Conservation (phyloP, 192 early-diverging fungal species). For the Coemansia sp. region DNA sequence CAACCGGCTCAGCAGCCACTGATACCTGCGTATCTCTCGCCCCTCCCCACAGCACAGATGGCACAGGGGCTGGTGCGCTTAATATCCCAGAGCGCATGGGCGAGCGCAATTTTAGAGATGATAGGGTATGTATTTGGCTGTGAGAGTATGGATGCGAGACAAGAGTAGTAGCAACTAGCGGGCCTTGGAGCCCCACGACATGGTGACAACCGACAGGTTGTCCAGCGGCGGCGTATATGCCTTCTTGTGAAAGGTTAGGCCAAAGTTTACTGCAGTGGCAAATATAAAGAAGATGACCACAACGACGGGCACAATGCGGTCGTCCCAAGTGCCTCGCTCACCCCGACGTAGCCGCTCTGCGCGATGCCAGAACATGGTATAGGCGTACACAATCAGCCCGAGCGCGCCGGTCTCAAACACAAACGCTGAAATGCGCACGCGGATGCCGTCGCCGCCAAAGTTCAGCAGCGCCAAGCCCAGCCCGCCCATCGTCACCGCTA, state of each 20-base stretch:
- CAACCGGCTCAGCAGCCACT: too few species aligned
- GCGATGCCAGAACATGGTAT: slow-evolving; percentile 50
- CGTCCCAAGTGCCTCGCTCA: slow-evolving; percentile 56
- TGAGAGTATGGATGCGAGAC: background rate
- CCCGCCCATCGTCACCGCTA: slow-evolving; percentile 66
- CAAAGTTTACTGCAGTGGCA: slow-evolving; percentile 58
- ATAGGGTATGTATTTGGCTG: background rate
- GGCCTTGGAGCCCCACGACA: slow-evolving; percentile 53
- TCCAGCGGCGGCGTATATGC: slow-evolving; percentile 50
- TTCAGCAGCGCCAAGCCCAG: slow-evolving; percentile 71
- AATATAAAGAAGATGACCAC: slow-evolving; percentile 56
- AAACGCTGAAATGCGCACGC: slow-evolving; percentile 54
- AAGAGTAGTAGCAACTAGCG: background rate
- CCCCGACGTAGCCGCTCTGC: slow-evolving; percentile 53
- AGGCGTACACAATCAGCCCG: slow-evolving; percentile 56
- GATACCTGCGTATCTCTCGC: too few species aligned
- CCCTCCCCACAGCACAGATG: too few species aligned
- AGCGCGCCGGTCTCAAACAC: slow-evolving; percentile 53
- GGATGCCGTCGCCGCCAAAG: slow-evolving; percentile 60
- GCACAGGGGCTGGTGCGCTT: background rate
- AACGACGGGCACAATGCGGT: slow-evolving; percentile 44
- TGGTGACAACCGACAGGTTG: slow-evolving; percentile 58
- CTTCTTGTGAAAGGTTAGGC: slow-evolving; percentile 59
- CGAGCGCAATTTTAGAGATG: background rate
- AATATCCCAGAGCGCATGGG: background rate